Evolutionary conservation across 306 rosid genomes (phyloP).

Genomic region (Astragalus glycyphyllos): DNA sequence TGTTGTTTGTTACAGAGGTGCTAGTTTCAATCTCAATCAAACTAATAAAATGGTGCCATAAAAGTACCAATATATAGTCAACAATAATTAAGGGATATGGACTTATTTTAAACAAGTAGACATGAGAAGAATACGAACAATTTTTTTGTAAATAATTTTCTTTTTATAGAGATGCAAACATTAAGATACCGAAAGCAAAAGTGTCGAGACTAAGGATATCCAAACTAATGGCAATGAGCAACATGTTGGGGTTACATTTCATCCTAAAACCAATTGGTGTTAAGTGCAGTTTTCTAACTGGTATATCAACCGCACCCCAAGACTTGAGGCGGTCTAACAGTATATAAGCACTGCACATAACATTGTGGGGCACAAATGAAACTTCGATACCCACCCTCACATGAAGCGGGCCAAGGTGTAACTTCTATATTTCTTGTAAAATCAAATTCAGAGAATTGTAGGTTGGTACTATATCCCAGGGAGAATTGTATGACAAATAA

Average conservation of each 20-base stretch:
- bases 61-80: slow-evolving; percentile 8
- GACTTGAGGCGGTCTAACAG: too few relatives aligned
- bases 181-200: slow-evolving; percentile 1
- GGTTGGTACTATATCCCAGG: slow-evolving; percentile 13
- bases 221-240: neutral
- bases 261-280: too few relatives aligned
- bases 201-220: slow-evolving; percentile 8
- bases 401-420: too few relatives aligned
- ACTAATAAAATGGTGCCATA: slow-evolving; percentile 3
- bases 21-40: slow-evolving; percentile 11
- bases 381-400: too few relatives aligned
- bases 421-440: too few relatives aligned
- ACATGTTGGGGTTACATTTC: neutral
- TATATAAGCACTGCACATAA: too few relatives aligned
- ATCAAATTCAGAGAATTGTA: neutral
- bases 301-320: too few relatives aligned
- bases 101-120: slow-evolving; percentile 8
- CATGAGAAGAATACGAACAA: slow-evolving; percentile 10
- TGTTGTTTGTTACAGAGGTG: slow-evolving; percentile 12
- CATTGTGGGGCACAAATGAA: too few relatives aligned
- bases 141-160: neutral
- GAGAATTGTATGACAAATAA: slow-evolving; percentile 16
- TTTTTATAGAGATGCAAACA: slow-evolving; percentile 7
- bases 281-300: too few relatives aligned
- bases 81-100: slow-evolving; percentile 14